Evolutionary conservation across 2,329 filamentous ascomycete genomes (phyloP).

Genomic region (Cladophialophora psammophila): DNA sequence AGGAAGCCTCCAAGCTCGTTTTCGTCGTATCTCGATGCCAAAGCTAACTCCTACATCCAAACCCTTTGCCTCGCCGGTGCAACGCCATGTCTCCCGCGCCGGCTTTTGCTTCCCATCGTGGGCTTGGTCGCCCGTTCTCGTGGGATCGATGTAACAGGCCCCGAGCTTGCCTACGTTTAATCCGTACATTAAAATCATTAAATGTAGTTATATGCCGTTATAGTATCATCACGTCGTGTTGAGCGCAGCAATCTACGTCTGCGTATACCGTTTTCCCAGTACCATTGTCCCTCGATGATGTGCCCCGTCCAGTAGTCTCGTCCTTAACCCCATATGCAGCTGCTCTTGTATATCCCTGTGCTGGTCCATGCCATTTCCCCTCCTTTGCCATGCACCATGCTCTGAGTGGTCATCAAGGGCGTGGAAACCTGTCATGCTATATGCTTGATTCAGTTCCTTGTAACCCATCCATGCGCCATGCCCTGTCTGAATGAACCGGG

Average conservation of each 20-base stretch:
- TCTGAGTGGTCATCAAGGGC: constrained; percentile 16
- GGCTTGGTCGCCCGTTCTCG: not conserved
- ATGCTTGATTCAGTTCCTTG: not conserved
- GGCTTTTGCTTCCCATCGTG: not conserved
- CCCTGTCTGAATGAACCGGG: constrained; percentile 27
- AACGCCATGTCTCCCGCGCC: not conserved
- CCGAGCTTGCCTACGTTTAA: not conserved
- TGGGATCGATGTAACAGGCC: not conserved
- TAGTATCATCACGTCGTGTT: constrained; percentile 26
- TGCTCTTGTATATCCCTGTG: constrained; percentile 12
- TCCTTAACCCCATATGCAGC: constrained; percentile 6
- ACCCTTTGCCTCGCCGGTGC: not conserved
- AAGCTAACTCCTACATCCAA: not conserved
- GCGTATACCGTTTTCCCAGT: not conserved
- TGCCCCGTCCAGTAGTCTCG: constrained; percentile 2
- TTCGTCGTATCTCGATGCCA: not conserved
- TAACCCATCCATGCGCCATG: constrained; percentile 28
- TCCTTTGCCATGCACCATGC: constrained; percentile 13
- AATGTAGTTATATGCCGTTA: constrained; percentile 22
- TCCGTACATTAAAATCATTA: not conserved
- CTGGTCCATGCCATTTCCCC: not conserved
- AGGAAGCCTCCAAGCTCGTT: not conserved
- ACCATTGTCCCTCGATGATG: not conserved
- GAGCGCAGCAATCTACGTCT: constrained; percentile 1
- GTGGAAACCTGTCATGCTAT: constrained; percentile 14